phyloP scores from a whole-genome alignment of 2,329 filamentous ascomycete genomes.

The Neurospora sp. region DNA sequence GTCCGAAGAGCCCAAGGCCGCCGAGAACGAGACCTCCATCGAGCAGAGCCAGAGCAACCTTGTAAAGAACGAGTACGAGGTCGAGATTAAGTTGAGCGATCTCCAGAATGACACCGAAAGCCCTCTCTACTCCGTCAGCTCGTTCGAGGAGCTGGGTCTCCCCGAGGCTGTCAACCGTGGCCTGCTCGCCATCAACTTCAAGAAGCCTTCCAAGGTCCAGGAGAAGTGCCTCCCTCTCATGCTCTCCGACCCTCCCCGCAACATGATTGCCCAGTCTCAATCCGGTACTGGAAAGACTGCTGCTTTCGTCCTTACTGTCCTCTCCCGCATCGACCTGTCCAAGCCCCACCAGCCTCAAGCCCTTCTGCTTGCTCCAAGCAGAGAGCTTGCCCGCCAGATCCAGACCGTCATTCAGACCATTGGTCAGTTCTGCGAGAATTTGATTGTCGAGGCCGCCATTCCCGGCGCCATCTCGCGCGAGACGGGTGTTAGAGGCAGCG shows the following conservation, averaged over 20 bases:
- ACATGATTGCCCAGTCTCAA: conserved; percentile 98
- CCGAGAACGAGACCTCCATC: conserved; percentile 15
- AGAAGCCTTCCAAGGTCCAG: conserved; percentile 96
- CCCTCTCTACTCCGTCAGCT: conserved; percentile 75
- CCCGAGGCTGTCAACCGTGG: conserved; percentile 56
- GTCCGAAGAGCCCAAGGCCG: not conserved
- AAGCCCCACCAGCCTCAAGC: conserved; percentile 68
- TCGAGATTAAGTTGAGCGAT: conserved; percentile 87
- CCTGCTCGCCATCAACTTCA: conserved; percentile 73
- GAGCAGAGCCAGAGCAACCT: conserved; percentile 34
- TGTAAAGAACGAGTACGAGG: conserved; percentile 70
- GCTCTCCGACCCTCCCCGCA: conserved; percentile 73
- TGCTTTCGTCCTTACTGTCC: conserved; percentile 86
- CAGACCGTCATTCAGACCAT: conserved; percentile 75
- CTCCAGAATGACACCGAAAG: conserved; percentile 79
- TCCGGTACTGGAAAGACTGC: conserved; percentile 98
- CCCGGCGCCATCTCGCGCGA: conserved; percentile 65
- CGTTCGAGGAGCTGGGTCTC: conserved; percentile 80
- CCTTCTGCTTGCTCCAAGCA: conserved; percentile 79
- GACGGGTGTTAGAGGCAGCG: conserved; percentile 59
- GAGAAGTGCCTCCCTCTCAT: conserved; percentile 88
- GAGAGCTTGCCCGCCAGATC: conserved; percentile 92
- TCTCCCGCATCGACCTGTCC: conserved; percentile 72
- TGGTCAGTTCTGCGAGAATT: conserved; percentile 69
- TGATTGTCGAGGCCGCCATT: conserved; percentile 73